Percentiles rank a stretch among this genome's conserved stretches.
phyloP scores from a whole-genome alignment of 2,329 filamentous ascomycete genomes.

The Venturia nashicola region DNA sequence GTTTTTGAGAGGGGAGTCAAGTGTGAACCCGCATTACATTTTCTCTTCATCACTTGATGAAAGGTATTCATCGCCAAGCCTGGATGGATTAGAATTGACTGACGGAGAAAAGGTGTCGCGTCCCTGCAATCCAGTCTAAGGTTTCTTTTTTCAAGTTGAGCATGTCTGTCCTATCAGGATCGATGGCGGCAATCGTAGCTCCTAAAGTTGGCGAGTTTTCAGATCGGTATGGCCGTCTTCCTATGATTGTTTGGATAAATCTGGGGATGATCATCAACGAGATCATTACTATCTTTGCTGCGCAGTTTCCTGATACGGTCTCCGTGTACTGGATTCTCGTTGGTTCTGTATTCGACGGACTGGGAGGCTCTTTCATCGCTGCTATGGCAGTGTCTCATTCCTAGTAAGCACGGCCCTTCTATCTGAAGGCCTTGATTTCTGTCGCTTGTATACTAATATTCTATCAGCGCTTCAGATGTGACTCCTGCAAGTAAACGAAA shows the following conservation, averaged over 20 bases:
- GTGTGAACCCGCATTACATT: conserved; percentile 42
- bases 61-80: neutral
- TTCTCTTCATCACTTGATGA: conserved; percentile 25
- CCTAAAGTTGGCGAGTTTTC: conserved; percentile 77
- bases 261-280: conserved; percentile 64
- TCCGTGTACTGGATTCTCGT: conserved; percentile 70
- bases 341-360: conserved; percentile 65
- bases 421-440: conserved; percentile 24
- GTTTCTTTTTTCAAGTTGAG: conserved; percentile 70
- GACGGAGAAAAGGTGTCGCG: conserved; percentile 67
- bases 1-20: conserved; percentile 59
- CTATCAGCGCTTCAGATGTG: conserved; percentile 65
- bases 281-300: conserved; percentile 65
- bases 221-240: conserved; percentile 72
- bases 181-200: conserved; percentile 68
- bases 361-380: conserved; percentile 80
- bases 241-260: conserved; percentile 60
- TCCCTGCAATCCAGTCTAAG: conserved; percentile 64
- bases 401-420: conserved; percentile 24
- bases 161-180: conserved; percentile 59
- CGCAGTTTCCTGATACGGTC: conserved; percentile 58
- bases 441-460: neutral
- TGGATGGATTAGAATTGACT: neutral
- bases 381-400: conserved; percentile 69
- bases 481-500: conserved; percentile 67